These are phyloP conservation scores for Conticribra weissflogii DNA, from an alignment of 108 stramenopile species.

Conservation along the genomic window DNA sequence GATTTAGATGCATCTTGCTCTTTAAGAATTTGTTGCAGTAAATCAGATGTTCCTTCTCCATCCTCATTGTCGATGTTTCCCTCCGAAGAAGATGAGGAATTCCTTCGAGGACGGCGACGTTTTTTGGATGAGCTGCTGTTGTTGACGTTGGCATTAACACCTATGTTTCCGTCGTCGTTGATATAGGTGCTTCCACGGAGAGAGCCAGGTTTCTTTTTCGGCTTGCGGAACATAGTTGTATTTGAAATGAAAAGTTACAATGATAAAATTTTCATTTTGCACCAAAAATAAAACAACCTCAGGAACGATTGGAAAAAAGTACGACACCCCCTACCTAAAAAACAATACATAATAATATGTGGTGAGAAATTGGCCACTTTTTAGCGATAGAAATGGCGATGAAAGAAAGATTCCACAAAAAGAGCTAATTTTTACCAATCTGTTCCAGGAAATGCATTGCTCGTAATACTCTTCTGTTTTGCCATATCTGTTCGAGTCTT, in stretches of 20 bases:
- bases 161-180: slow-evolving; percentile 3
- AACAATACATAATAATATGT: too few species aligned
- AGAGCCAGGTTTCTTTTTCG: slow-evolving; percentile 47
- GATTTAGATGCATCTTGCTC: slow-evolving; percentile 30
- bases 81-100: slow-evolving; percentile 13
- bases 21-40: slow-evolving; percentile 59
- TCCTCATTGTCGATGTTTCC: slow-evolving; percentile 42
- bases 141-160: slow-evolving; percentile 6
- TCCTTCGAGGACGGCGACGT: slow-evolving; percentile 2
- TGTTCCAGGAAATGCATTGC: too few species aligned
- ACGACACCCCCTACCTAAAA: too few species aligned
- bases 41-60: slow-evolving; percentile 29
- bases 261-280: too few species aligned
- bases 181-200: slow-evolving; percentile 31
- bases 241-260: neutral
- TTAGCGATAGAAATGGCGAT: too few species aligned
- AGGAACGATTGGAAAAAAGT: too few species aligned
- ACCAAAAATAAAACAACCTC: too few species aligned
- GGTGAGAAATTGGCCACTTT: too few species aligned
- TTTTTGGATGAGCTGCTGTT: slow-evolving; percentile 1
- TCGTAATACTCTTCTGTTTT: too few species aligned
- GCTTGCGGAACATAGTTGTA: slow-evolving; percentile 70
- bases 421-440: too few species aligned
- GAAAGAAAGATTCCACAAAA: too few species aligned
- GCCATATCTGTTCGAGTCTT: too few species aligned